These are phyloP conservation scores for Chamaenerion angustifolium DNA, from an alignment of 345 rosid species.

Conservation along the genomic window DNA sequence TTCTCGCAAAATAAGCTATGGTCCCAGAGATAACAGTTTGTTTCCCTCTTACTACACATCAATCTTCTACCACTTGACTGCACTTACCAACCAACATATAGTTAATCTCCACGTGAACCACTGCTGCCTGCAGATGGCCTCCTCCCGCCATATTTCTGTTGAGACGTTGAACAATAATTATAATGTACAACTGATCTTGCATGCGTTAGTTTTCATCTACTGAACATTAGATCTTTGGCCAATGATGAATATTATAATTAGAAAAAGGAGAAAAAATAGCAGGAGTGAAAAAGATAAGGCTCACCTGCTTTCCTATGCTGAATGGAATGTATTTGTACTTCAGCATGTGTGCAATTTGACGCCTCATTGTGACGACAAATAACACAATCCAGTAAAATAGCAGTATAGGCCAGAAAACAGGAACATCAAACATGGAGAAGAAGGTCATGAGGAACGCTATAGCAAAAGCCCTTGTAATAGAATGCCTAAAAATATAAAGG, in stretches of 20 bases:
- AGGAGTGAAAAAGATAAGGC: neutral
- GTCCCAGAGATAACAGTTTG: conserved; percentile 5
- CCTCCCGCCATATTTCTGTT: conserved; percentile 43
- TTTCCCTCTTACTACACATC: neutral
- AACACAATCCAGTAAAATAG: conserved; percentile 72
- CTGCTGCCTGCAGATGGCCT: conserved; percentile 35
- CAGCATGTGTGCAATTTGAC: conserved; percentile 74
- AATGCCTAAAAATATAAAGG: conserved; percentile 40
- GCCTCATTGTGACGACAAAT: conserved; percentile 64
- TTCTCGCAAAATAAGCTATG: neutral
- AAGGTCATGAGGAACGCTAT: conserved; percentile 72
- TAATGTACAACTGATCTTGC: neutral
- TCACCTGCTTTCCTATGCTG: conserved; percentile 66
- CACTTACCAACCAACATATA: conserved; percentile 6
- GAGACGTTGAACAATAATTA: neutral
- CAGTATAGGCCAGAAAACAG: conserved; percentile 81
- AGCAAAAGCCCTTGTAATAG: conserved; percentile 61
- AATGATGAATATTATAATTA: neutral
- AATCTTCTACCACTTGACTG: too few species aligned
- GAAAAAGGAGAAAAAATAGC: neutral
- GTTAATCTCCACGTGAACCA: conserved; percentile 44
- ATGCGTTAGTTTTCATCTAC: too few species aligned
- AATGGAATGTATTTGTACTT: conserved; percentile 70
- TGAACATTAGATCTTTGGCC: too few species aligned
- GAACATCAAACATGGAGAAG: conserved; percentile 68